phyloP scores from a whole-genome alignment of 2,329 filamentous ascomycete genomes.

The Alternaria alternata region DNA sequence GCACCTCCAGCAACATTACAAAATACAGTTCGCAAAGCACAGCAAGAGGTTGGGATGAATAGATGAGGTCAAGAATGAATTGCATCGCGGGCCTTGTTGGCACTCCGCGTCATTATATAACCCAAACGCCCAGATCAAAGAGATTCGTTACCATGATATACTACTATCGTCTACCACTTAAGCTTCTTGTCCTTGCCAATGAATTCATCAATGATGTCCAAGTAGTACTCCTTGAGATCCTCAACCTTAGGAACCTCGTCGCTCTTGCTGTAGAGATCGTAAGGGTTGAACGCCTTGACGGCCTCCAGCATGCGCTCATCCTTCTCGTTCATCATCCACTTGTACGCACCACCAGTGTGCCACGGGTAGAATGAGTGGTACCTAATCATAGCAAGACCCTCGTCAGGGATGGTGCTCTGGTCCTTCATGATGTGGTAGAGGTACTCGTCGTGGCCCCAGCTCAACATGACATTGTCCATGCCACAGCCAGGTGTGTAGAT shows the following conservation, averaged over 20 bases:
- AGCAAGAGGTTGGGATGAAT: not conserved
- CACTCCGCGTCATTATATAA: slow-evolving; percentile 14
- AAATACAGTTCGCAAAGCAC: not conserved
- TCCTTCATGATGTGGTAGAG: slow-evolving; percentile 87
- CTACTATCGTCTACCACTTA: slow-evolving; percentile 65
- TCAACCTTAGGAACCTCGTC: slow-evolving; percentile 79
- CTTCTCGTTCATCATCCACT: slow-evolving; percentile 82
- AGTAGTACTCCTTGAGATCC: slow-evolving; percentile 71
- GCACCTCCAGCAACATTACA: not conserved
- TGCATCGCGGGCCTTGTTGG: slow-evolving; percentile 23
- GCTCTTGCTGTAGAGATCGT: slow-evolving; percentile 91
- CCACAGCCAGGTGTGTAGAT: slow-evolving; percentile 84
- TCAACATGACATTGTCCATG: slow-evolving; percentile 86
- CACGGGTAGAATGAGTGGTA: slow-evolving; percentile 95
- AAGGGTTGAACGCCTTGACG: slow-evolving; percentile 87
- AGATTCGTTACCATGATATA: slow-evolving; percentile 4
- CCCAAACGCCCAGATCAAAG: slow-evolving; percentile 8
- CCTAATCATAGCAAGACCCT: slow-evolving; percentile 90
- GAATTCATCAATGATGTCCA: slow-evolving; percentile 69
- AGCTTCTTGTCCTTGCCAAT: slow-evolving; percentile 71
- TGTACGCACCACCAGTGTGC: slow-evolving; percentile 83
- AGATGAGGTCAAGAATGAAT: not conserved
- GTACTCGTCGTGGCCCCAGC: slow-evolving; percentile 90
- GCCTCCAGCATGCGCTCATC: slow-evolving; percentile 82
- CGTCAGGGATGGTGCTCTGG: slow-evolving; percentile 78